Conservation (phyloP, 1,139 yeast genomes). For the Fermentozyma sake region DNA sequence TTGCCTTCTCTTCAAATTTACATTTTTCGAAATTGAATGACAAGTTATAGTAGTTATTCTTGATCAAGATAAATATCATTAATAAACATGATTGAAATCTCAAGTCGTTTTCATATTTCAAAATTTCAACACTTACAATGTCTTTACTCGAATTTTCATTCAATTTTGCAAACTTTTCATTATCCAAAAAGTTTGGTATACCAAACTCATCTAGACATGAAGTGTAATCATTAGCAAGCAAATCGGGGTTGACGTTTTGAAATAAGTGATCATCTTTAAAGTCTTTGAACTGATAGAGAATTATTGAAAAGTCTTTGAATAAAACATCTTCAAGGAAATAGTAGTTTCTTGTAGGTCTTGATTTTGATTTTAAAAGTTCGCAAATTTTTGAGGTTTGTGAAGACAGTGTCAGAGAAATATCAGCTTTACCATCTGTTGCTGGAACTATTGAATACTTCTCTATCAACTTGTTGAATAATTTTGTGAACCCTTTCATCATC, state of each 20-base stretch:
- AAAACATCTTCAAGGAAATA: slow-evolving; percentile 62
- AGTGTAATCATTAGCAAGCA: slow-evolving; percentile 31
- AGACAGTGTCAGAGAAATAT: no score
- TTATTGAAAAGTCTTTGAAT: slow-evolving; percentile 53
- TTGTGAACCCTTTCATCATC: slow-evolving; percentile 25
- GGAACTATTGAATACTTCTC: slow-evolving; percentile 5
- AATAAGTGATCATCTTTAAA: slow-evolving; percentile 51
- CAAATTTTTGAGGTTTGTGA: slow-evolving; percentile 5
- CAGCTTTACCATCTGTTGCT: slow-evolving; percentile 4
- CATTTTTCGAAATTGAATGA: no score
- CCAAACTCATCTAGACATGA: slow-evolving; percentile 10
- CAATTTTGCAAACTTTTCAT: slow-evolving; percentile 2
- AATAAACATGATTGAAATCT: slow-evolving; percentile 20
- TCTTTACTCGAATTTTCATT: slow-evolving; percentile 1
- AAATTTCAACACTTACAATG: slow-evolving; percentile 10
- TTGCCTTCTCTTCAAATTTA: no score
- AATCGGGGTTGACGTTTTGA: slow-evolving; percentile 23
- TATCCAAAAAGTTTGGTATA: slow-evolving; percentile 28
- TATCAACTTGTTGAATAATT: slow-evolving; percentile 23
- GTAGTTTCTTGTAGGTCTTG: slow-evolving; percentile 42
- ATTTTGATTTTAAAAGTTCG: slow-evolving; percentile 9
- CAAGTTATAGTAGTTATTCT: slow-evolving; percentile 3
- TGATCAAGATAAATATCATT: slow-evolving; percentile 9
- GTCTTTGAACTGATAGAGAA: slow-evolving; percentile 52
- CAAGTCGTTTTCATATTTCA: slow-evolving; percentile 19